phyloP scores from a whole-genome alignment of 345 rosid species.

The Populus nigra region DNA sequence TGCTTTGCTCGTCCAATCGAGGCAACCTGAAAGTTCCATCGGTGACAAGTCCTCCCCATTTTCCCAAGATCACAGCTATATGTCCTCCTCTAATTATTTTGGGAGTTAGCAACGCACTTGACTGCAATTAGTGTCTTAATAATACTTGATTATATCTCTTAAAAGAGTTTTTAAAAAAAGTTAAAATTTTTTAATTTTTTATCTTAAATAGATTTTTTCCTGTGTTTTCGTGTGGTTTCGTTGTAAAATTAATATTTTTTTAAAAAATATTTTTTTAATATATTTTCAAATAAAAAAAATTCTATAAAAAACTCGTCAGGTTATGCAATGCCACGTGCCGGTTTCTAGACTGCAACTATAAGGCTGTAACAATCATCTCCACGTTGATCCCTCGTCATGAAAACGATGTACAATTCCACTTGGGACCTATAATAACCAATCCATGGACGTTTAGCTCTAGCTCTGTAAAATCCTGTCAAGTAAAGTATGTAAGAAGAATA shows the following conservation, averaged over 20 bases:
- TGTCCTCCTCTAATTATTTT: too few species aligned
- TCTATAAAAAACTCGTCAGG: too few species aligned
- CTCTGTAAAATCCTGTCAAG: background rate
- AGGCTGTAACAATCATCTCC: background rate
- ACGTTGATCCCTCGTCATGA: background rate
- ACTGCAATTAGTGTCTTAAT: background rate
- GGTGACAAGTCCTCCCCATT: background rate
- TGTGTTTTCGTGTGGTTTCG: too few species aligned
- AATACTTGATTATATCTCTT: background rate
- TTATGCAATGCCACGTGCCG: background rate
- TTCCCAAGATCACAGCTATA: background rate
- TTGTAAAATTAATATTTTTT: too few species aligned
- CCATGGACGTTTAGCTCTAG: background rate
- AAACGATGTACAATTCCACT: background rate
- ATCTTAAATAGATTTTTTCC: too few species aligned
- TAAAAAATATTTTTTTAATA: too few species aligned
- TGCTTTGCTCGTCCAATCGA: constrained; percentile 28
- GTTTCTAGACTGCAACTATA: background rate
- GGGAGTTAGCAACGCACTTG: background rate
- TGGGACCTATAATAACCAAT: background rate
- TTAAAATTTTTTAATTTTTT: too few species aligned
- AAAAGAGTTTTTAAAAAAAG: too few species aligned
- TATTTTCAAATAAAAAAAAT: too few species aligned
- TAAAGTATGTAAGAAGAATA: background rate
- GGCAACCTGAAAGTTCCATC: background rate